Evolutionary conservation across 371 early-diverging fungal genomes (phyloP).

Genomic region (Antonospora locustae): DNA sequence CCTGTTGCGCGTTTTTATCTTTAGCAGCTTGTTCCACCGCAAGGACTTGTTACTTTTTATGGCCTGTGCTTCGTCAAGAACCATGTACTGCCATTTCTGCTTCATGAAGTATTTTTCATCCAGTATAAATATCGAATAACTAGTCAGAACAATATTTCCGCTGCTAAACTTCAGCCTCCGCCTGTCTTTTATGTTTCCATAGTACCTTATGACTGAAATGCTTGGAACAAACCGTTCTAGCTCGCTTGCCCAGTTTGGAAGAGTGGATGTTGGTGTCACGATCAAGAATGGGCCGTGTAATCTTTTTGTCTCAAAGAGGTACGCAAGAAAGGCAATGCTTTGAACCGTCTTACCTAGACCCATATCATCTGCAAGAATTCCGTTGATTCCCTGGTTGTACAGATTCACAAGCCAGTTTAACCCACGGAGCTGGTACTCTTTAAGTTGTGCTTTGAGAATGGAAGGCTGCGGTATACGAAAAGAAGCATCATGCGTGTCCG

Average conservation of each 20-base stretch:
- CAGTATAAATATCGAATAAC: conserved; percentile 73
- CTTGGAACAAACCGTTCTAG: conserved; percentile 70
- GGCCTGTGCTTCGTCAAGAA: conserved; percentile 89
- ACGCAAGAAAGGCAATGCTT: conserved; percentile 74
- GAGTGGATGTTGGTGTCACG: conserved; percentile 77
- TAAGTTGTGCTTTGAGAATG: conserved; percentile 71
- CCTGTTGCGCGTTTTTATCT: conserved; percentile 70
- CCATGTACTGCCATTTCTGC: conserved; percentile 89
- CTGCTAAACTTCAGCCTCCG: conserved; percentile 63
- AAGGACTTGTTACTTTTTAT: conserved; percentile 74
- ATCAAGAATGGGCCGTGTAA: conserved; percentile 87
- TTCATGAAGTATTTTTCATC: conserved; percentile 71
- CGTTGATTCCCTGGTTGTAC: conserved; percentile 86
- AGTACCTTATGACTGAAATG: conserved; percentile 71
- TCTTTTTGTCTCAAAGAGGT: conserved; percentile 64
- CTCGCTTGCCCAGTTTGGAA: conserved; percentile 93
- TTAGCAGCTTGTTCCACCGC: conserved; percentile 79
- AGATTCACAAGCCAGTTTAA: conserved; percentile 89
- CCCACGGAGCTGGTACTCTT: conserved; percentile 86
- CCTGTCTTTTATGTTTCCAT: conserved; percentile 75
- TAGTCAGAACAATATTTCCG: conserved; percentile 68
- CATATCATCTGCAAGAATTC: conserved; percentile 91
- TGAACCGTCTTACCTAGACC: conserved; percentile 85
- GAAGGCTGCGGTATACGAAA: conserved; percentile 59
- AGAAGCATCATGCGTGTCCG: conserved; percentile 6